Conservation (phyloP, 106 monocot species). For the Apostasia ramifera region DNA sequence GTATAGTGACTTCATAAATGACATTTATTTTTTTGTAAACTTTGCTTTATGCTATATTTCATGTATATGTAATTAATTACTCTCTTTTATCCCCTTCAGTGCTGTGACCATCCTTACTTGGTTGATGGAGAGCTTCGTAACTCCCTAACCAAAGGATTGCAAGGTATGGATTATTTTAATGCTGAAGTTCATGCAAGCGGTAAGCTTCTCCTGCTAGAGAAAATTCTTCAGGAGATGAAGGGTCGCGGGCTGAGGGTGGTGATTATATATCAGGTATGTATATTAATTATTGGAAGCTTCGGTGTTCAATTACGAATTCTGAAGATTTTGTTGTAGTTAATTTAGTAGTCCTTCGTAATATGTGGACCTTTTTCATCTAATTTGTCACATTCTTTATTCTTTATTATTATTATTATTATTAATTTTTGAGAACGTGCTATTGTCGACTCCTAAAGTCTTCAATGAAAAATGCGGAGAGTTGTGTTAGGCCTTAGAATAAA, state of each 20-base stretch:
- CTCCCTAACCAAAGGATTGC: constrained; percentile 36
- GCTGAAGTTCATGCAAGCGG: constrained; percentile 75
- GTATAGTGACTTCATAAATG: background rate
- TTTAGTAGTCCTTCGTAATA: no score
- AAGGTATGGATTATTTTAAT: constrained; percentile 45
- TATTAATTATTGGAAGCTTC: background rate
- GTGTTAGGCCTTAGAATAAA: no score
- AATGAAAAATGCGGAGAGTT: no score
- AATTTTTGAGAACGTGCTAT: no score
- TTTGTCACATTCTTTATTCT: no score
- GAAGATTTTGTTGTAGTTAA: no score
- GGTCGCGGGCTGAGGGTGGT: constrained; percentile 47
- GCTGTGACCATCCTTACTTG: constrained; percentile 95
- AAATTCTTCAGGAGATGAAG: constrained; percentile 62
- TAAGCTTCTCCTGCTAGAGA: constrained; percentile 80
- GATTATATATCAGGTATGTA: constrained; percentile 72
- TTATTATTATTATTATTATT: no score
- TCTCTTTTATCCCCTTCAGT: constrained; percentile 35
- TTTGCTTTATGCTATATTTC: background rate
- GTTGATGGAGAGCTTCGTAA: constrained; percentile 53
- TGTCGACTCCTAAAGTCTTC: no score
- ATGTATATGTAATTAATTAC: background rate
- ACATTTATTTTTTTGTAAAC: background rate
- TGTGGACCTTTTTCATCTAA: no score
- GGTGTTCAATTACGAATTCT: no score